A percentile compares a stretch with the other conserved stretches of the same genome.
phyloP scores from a whole-genome alignment of 75 land plant species.

The Gnetum montanum region DNA sequence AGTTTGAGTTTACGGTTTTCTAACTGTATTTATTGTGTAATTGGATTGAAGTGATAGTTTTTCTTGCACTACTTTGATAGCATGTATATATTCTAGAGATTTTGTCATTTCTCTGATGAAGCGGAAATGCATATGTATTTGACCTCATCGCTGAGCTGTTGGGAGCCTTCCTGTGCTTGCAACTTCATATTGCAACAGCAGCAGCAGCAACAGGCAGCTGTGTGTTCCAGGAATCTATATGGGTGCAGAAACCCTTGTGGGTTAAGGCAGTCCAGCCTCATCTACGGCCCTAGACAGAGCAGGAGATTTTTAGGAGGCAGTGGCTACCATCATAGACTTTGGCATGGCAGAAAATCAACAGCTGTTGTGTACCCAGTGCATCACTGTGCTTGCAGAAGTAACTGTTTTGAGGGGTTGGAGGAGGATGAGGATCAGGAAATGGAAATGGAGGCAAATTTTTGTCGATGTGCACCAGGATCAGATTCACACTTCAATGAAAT shows the following conservation, averaged over 20 bases:
- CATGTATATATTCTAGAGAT: no score
- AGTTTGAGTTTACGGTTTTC: no score
- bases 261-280: conserved; percentile 33
- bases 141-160: conserved; percentile 1
- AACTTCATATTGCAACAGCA: neutral
- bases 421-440: conserved; percentile 2
- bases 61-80: no score
- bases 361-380: neutral
- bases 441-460: neutral
- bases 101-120: neutral
- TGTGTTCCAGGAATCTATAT: no score
- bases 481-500: conserved; percentile 9
- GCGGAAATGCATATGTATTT: conserved; percentile 1
- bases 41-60: no score
- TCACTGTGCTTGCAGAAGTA: conserved; percentile 1
- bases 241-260: conserved; percentile 18
- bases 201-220: neutral
- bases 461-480: neutral
- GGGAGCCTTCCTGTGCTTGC: neutral
- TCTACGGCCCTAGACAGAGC: conserved; percentile 6
- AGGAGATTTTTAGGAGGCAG: neutral
- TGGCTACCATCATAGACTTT: conserved; percentile 3
- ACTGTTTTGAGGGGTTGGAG: conserved; percentile 4
- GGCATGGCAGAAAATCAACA: neutral
- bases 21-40: no score